Evolutionary conservation across 2,329 filamentous ascomycete species (phyloP).

Genomic region (Colletotrichum sp.): DNA sequence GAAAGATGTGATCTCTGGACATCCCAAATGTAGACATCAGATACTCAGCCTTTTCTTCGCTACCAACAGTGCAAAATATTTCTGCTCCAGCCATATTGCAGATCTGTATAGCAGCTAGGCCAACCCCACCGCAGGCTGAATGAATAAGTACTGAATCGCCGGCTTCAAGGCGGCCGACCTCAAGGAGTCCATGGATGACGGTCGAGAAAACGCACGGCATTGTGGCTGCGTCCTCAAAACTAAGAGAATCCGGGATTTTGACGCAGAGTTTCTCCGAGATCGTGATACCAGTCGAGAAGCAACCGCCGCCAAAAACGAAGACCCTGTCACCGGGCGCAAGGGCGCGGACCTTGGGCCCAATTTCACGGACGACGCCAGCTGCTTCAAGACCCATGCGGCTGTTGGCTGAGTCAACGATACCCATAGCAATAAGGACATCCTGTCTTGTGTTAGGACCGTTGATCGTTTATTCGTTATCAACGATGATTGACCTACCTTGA

Average conservation of each 20-base stretch:
- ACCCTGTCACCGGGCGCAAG: slow-evolving; percentile 30
- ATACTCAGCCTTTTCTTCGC: slow-evolving; percentile 32
- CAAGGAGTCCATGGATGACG: slow-evolving; percentile 33
- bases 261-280: slow-evolving; percentile 16
- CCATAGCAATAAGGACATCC: slow-evolving; percentile 26
- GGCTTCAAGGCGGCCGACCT: slow-evolving; percentile 31
- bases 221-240: slow-evolving; percentile 39
- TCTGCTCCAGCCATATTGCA: slow-evolving; percentile 34
- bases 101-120: slow-evolving; percentile 30
- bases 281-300: background rate
- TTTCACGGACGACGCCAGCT: slow-evolving; percentile 32
- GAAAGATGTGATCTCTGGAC: slow-evolving; percentile 32
- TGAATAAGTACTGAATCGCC: slow-evolving; percentile 32
- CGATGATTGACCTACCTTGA: slow-evolving; percentile 26
- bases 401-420: slow-evolving; percentile 17
- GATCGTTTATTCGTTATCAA: slow-evolving; percentile 9
- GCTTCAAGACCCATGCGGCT: slow-evolving; percentile 32
- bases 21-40: slow-evolving; percentile 32
- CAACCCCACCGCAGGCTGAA: slow-evolving; percentile 30
- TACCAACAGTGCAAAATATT: slow-evolving; percentile 37
- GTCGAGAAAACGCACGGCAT: slow-evolving; percentile 40
- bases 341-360: slow-evolving; percentile 29
- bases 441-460: background rate
- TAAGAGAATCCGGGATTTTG: slow-evolving; percentile 38
- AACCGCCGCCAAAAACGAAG: background rate